Evolutionary conservation across 2,329 filamentous ascomycete species (phyloP).

Genomic region (Aspergillus quadricinctus): DNA sequence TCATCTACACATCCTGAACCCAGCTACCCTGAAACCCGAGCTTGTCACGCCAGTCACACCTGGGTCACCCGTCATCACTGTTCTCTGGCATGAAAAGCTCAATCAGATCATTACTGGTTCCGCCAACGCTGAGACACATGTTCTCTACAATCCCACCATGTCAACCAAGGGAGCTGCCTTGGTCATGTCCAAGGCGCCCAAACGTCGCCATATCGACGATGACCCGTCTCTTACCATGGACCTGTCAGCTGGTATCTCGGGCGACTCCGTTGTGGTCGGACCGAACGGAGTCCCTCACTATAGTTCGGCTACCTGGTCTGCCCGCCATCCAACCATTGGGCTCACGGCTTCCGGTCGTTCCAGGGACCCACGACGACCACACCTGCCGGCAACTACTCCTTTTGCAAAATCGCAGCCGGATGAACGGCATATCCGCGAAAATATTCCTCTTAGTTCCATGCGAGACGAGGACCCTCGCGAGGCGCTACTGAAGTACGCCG

Average conservation of each 20-base stretch:
- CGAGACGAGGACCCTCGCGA: constrained; percentile 94
- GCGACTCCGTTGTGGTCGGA: constrained; percentile 72
- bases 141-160: constrained; percentile 83
- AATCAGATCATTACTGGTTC: constrained; percentile 96
- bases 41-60: constrained; percentile 85
- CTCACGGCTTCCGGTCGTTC: constrained; percentile 73
- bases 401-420: constrained; percentile 89
- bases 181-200: constrained; percentile 88
- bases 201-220: constrained; percentile 93
- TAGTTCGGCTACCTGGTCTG: constrained; percentile 58
- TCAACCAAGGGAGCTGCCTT: constrained; percentile 78
- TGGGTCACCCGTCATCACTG: constrained; percentile 73
- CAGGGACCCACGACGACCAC: constrained; percentile 76
- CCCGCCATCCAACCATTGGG: constrained; percentile 65
- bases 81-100: constrained; percentile 88
- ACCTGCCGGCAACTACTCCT: constrained; percentile 77
- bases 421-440: constrained; percentile 79
- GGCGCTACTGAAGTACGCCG: constrained; percentile 89
- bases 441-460: constrained; percentile 87
- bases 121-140: constrained; percentile 80
- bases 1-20: constrained; percentile 87
- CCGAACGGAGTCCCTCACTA: constrained; percentile 69
- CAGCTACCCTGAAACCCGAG: constrained; percentile 81
- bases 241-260: constrained; percentile 72
- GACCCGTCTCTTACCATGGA: constrained; percentile 84